phyloP scores from a whole-genome alignment of 257 asterid species.

The Fraxinus pennsylvanica region DNA sequence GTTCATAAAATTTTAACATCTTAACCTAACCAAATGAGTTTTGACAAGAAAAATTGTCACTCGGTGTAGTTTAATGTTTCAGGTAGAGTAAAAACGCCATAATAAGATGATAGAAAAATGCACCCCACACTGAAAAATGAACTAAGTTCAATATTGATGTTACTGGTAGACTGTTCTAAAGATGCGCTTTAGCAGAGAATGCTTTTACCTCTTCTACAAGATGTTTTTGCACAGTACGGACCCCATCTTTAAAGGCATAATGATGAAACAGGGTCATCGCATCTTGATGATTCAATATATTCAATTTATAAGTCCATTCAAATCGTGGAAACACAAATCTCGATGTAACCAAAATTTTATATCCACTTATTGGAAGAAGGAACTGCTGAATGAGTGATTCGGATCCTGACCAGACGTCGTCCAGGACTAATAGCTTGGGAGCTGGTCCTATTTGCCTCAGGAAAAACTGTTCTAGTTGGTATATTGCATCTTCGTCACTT shows the following conservation, averaged over 20 bases:
- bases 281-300: slow-evolving; percentile 28
- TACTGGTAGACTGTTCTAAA: no score
- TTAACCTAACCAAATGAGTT: neutral
- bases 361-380: slow-evolving; percentile 19
- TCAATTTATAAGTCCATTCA: slow-evolving; percentile 32
- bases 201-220: slow-evolving; percentile 37
- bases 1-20: no score
- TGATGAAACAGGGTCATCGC: slow-evolving; percentile 32
- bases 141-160: no score
- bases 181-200: neutral
- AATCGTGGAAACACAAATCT: slow-evolving; percentile 30
- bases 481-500: slow-evolving; percentile 29
- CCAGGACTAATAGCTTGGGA: slow-evolving; percentile 37
- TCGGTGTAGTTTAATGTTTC: neutral
- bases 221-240: slow-evolving; percentile 17
- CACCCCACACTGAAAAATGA: no score
- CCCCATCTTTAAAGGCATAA: slow-evolving; percentile 35
- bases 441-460: neutral
- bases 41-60: neutral
- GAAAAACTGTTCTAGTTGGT: slow-evolving; percentile 25
- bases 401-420: slow-evolving; percentile 39
- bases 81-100: no score
- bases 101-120: no score
- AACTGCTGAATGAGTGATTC: slow-evolving; percentile 30
- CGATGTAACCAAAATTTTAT: slow-evolving; percentile 40